phyloP scores from a whole-genome alignment of 495 filamentous ascomycete species.

The Xylaria venustula region DNA sequence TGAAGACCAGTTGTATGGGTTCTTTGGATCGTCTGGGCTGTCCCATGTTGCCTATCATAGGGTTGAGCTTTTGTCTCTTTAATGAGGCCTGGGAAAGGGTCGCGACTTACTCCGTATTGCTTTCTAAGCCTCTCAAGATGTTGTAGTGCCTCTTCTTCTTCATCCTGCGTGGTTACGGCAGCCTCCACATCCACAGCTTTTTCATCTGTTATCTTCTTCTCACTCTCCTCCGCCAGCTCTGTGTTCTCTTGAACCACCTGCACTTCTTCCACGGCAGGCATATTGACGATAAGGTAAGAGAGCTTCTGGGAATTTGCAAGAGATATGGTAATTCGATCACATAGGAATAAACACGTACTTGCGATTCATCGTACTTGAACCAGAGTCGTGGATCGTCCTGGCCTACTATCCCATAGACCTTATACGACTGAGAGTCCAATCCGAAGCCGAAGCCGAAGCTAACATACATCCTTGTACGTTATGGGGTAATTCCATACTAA shows the following conservation, averaged over 20 bases:
- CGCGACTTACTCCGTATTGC: not conserved
- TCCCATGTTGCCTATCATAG: conserved; percentile 52
- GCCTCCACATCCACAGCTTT: not conserved
- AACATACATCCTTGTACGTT: not conserved
- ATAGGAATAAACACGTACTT: too few relatives aligned
- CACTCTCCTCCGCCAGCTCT: not conserved
- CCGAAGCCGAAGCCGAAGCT: not conserved
- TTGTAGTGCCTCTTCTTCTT: not conserved
- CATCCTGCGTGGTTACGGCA: not conserved
- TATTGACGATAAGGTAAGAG: not conserved
- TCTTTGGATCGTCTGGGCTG: conserved; percentile 53
- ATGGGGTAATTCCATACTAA: not conserved
- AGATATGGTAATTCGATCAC: too few relatives aligned
- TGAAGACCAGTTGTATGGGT: conserved; percentile 59
- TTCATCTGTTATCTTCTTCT: not conserved
- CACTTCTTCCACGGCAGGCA: not conserved
- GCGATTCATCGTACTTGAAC: too few relatives aligned
- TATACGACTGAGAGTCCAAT: not conserved
- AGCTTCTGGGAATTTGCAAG: not conserved
- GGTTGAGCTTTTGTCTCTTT: not conserved
- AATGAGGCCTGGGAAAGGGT: not conserved
- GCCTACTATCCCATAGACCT: not conserved
- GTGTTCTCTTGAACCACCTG: not conserved
- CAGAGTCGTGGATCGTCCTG: too few relatives aligned
- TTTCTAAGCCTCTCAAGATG: not conserved